Base-by-base conservation (phyloP, 225 moss, liverwort and hornwort species). In the Straminergon stramineum region DNA sequence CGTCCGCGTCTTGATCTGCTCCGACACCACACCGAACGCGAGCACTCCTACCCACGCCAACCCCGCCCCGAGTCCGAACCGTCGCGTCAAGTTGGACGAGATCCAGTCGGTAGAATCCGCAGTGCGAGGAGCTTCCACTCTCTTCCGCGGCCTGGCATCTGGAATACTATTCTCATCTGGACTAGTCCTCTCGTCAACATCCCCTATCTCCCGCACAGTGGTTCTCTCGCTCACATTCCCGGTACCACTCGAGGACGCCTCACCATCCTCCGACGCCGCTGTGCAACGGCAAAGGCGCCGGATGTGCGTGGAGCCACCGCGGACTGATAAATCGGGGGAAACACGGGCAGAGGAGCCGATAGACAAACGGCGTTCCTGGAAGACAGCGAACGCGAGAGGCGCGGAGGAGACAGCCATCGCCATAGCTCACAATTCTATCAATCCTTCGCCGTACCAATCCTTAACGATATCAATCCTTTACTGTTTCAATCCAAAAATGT, bases 1-100 rank as follows among this genome's bases (percentile, higher is more conserved):
- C 32, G 94, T 97, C 76, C 99, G 95, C 55, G 99, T 99, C 94
- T 99, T 99, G 81, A 99, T 93, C 90, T 99, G 99, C 90, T 99
- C 99, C 35, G 96, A 99, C 32, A 99, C 92, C 65, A 97, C 99
- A 41, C 99, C 99, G 57, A 99, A 97, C 21, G 99, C 95, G 55
- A 99, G 95, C 21, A 99, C 95, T 37, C 96, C 99, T 69, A 96
- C 97, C 99, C 99, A 99, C 31, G 96, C 99, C 85, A 99, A 73
- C 51, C 97, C 99, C n/a, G 96, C 99, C 43, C 96, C 97, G 66
- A 99, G 90, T 30, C 99, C 99, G 51, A 99, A 99, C 89, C 99
- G 90, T 84, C 99, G 90, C 35, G 95, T 96, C 89, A 99, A 93
- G 71, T 88, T 95, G 39, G 99, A 97, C 53, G 95, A 92, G 82